phyloP scores from a whole-genome alignment of 495 filamentous ascomycete genomes.

The Paragyromitra xinjiangensis region DNA sequence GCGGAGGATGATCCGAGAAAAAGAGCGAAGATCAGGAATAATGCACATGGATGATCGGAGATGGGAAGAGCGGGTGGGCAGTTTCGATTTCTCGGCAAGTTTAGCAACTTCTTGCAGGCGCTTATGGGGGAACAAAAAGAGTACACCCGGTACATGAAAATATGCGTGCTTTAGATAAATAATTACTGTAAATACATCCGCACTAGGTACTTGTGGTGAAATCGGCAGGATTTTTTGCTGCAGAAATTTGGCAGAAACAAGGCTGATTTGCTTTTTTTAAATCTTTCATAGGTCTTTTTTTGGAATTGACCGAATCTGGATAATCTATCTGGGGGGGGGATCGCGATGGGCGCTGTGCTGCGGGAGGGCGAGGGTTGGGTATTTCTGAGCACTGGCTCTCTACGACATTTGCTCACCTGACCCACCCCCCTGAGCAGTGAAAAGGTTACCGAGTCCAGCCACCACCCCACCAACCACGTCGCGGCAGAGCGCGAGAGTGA shows the following conservation, averaged over 20 bases:
- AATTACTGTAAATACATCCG: constrained; percentile 51
- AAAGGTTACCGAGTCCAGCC: constrained; percentile 42
- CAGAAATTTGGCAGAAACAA: constrained; percentile 32
- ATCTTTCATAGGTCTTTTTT: constrained; percentile 49
- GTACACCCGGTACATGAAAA: constrained; percentile 51
- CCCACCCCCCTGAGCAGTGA: constrained; percentile 42
- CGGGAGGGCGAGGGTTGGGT: constrained; percentile 35
- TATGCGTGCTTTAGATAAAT: constrained; percentile 42
- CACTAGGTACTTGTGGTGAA: constrained; percentile 42
- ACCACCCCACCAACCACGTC: constrained; percentile 39
- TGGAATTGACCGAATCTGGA: constrained; percentile 50
- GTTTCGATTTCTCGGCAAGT: constrained; percentile 46
- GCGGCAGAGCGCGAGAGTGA: constrained; percentile 6
- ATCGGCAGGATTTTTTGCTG: constrained; percentile 33
- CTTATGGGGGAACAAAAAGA: constrained; percentile 45
- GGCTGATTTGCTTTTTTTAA: constrained; percentile 44
- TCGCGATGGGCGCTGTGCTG: constrained; percentile 37
- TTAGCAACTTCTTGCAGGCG: constrained; percentile 50
- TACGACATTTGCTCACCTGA: constrained; percentile 49
- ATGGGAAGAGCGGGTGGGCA: constrained; percentile 48
- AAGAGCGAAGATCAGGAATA: constrained; percentile 50
- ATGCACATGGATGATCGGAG: constrained; percentile 50
- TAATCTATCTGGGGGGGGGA: constrained; percentile 35
- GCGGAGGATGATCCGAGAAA: constrained; percentile 51
- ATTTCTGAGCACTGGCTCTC: constrained; percentile 43